Percentiles rank a stretch among this genome's conserved stretches.
phyloP scores from a whole-genome alignment of 202 grass and related monocot genomes.

The Zoysia matrella region DNA sequence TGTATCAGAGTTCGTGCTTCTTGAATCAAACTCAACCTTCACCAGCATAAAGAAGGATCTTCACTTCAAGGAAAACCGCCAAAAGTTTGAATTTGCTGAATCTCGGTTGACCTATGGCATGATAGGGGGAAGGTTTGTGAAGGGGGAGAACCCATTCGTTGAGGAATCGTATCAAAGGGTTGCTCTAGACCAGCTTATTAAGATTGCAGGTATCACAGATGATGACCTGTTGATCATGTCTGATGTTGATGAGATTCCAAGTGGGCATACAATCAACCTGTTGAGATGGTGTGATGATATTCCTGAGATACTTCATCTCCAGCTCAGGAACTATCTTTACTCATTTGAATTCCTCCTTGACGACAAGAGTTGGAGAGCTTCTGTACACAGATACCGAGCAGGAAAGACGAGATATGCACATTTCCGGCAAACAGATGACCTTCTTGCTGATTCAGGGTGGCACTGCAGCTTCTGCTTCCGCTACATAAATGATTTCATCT shows the following conservation, averaged over 20 bases:
- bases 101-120: slow-evolving; percentile 87
- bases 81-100: slow-evolving; percentile 69
- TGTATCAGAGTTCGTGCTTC: slow-evolving; percentile 80
- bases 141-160: slow-evolving; percentile 94
- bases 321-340: too few relatives aligned
- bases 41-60: slow-evolving; percentile 78
- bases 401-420: slow-evolving; percentile 83
- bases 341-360: too few relatives aligned
- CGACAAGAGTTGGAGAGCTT: too few relatives aligned
- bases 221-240: too few relatives aligned
- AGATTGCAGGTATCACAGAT: too few relatives aligned
- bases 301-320: too few relatives aligned
- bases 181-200: too few relatives aligned
- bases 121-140: slow-evolving; percentile 78
- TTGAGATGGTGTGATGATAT: too few relatives aligned
- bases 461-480: too few relatives aligned
- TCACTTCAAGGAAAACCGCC: slow-evolving; percentile 63
- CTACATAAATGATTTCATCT: too few relatives aligned
- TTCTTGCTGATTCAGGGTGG: slow-evolving; percentile 52
- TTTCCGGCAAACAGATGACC: slow-evolving; percentile 77
- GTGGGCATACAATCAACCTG: too few relatives aligned
- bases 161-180: slow-evolving; percentile 86
- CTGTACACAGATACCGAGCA: slow-evolving; percentile 56
- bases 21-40: slow-evolving; percentile 92
- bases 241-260: too few relatives aligned